Evolutionary conservation across 176 grass and related monocot genomes (phyloP), one percentile per base, ranked within the genome.

Genomic region (Urochloa ruziziensis): DNA sequence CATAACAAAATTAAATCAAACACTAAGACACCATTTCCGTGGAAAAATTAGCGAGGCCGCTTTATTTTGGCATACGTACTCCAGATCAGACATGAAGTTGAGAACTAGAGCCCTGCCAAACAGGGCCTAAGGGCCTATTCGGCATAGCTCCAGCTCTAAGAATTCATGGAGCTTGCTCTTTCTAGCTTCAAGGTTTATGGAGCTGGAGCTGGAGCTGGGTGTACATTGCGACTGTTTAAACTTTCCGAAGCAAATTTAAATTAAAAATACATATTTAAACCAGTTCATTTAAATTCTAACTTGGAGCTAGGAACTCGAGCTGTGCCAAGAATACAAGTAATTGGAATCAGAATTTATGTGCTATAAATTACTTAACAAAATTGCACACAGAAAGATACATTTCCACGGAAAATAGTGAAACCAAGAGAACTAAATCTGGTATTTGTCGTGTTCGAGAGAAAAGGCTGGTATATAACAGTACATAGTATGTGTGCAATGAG

Each of bases 301-400:
- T 11, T 57, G 25, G 25, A 60, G 57, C 24, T 60, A 27, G 24
- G 21, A 60, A 23, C 57, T 60, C 10, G 57, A 61, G 27, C 25
- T 29, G 25, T 29, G 27, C 24, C 58, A 63, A 56, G 54, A 79
- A 46, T 53, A 88, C 30, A 75, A 66, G 24, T 87, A 71, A 70
- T 62, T 4, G 25, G 43, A 54, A 70, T 53, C 51, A 80, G 60
- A 68, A 62, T 63, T 42, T 57, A 4, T 43, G 32, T 18, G 19
- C 53, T 70, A 42, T 17, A 71, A 44, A 46, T 35, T 53, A 62
- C 53, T 14, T 28, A 51, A 52, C 13, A 42, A 30, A 68, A 70
- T 10, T 46, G 59, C 19, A 7, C 48, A 57, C 33, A 47, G 8
- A 58, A 10, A 74, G 3, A 51, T 18, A 75, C 16, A 68, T 48